These are phyloP conservation scores for Saksenaea oblongispora DNA, from an alignment of 371 early-diverging fungal genomes.

Conservation along the genomic window DNA sequence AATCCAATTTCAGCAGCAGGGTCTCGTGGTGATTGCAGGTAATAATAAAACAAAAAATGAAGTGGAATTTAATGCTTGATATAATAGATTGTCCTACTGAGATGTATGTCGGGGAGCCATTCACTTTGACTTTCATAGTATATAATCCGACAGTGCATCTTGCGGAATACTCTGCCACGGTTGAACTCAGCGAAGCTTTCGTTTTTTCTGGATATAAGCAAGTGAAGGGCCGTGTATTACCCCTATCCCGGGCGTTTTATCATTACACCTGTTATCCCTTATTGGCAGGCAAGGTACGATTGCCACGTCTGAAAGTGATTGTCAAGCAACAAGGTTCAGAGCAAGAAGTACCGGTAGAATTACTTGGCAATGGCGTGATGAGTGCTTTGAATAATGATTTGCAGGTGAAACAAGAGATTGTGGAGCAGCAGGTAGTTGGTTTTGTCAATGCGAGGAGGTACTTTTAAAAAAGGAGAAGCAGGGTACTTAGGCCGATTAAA, in stretches of 20 bases:
- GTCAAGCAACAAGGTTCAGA: constrained; percentile 39
- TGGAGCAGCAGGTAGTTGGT: constrained; percentile 15
- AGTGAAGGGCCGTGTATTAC: constrained; percentile 57
- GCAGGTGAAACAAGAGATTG: constrained; percentile 12
- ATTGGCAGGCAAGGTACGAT: constrained; percentile 50
- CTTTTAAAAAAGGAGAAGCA: constrained; percentile 10
- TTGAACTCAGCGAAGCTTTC: constrained; percentile 75
- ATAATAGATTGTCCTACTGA: constrained; percentile 48
- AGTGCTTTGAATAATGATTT: constrained; percentile 24
- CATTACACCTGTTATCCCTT: constrained; percentile 51
- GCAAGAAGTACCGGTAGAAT: constrained; percentile 36
- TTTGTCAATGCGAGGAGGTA: constrained; percentile 34
- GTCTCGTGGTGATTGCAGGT: constrained; percentile 41
- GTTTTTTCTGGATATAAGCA: constrained; percentile 75
- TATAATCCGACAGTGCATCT: constrained; percentile 62
- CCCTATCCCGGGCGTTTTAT: constrained; percentile 38
- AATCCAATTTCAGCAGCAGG: constrained; percentile 32
- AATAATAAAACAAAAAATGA: constrained; percentile 4
- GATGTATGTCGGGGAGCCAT: constrained; percentile 57
- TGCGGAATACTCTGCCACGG: constrained; percentile 55
- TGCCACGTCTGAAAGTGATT: constrained; percentile 55
- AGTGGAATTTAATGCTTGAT: neutral
- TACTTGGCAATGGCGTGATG: constrained; percentile 21
- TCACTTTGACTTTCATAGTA: constrained; percentile 61
- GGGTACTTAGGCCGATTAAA: neutral